Percentiles rank a stretch among this genome's conserved stretches.
These are phyloP conservation scores for Cryptomeria japonica DNA, from an alignment of 75 land plant species.

Conservation along the genomic window DNA sequence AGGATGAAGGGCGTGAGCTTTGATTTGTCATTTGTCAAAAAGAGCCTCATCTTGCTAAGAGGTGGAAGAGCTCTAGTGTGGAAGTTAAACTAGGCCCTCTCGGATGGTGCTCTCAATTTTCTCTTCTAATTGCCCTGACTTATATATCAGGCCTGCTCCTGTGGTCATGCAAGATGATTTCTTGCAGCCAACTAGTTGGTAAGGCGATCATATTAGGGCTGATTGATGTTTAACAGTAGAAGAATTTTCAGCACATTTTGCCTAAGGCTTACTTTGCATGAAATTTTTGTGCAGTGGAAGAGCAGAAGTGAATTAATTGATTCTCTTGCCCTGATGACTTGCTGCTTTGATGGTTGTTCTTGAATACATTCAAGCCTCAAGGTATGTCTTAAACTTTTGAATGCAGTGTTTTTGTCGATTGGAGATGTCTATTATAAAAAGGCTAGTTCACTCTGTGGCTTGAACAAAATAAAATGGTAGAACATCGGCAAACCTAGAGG, in stretches of 20 bases:
- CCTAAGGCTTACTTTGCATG: neutral
- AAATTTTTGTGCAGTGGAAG: neutral
- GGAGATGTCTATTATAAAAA: too few relatives aligned
- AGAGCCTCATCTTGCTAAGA: conserved; percentile 40
- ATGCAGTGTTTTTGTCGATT: too few relatives aligned
- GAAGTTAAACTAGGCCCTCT: conserved; percentile 50
- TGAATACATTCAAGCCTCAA: neutral
- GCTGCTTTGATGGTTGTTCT: neutral
- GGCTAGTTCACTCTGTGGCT: too few relatives aligned
- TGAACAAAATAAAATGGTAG: too few relatives aligned
- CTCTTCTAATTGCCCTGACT: conserved; percentile 29
- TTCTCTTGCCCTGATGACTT: neutral
- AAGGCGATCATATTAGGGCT: neutral
- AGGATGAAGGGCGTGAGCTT: conserved; percentile 74
- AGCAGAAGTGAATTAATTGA: neutral
- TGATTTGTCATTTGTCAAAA: conserved; percentile 46
- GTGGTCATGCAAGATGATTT: conserved; percentile 42
- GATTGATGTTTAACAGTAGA: neutral
- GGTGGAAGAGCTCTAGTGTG: conserved; percentile 16
- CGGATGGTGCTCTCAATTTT: conserved; percentile 36
- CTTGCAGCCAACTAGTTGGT: conserved; percentile 19
- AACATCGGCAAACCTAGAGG: too few relatives aligned
- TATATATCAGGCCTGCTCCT: conserved; percentile 35
- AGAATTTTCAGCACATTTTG: neutral
- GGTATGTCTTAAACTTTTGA: neutral